A percentile compares a stretch with the other conserved stretches of the same genome.
Evolutionary conservation across 2,329 filamentous ascomycete species (phyloP).

Genomic region (Hortaea sp.): DNA sequence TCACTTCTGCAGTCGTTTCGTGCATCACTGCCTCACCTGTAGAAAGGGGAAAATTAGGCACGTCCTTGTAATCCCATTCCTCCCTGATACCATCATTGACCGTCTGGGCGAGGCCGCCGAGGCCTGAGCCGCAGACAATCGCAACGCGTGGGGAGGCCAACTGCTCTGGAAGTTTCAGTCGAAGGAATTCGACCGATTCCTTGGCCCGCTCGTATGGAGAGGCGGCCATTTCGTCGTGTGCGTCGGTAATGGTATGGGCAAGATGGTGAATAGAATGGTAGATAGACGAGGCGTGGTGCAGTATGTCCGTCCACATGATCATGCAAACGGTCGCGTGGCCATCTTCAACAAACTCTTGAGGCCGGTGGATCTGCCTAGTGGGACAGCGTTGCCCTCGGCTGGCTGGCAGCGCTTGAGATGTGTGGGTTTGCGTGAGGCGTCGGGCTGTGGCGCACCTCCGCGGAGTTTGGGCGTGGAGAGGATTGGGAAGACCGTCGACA

Average conservation of each 20-base stretch:
- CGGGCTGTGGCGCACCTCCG: too few species aligned
- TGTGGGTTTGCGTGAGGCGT: too few species aligned
- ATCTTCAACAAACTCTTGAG: too few species aligned
- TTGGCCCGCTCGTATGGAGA: conserved; percentile 33
- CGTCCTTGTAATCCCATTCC: conserved; percentile 47
- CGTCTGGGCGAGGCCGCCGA: conserved; percentile 50
- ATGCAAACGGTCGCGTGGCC: not conserved
- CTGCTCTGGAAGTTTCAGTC: conserved; percentile 40
- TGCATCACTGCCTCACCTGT: conserved; percentile 39
- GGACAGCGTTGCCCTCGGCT: too few species aligned
- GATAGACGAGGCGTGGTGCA: conserved; percentile 23
- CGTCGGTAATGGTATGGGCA: conserved; percentile 18
- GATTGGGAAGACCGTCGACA: too few species aligned
- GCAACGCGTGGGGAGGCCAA: conserved; percentile 45
- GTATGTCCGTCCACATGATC: conserved; percentile 10
- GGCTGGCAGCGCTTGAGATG: too few species aligned
- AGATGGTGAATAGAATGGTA: conserved; percentile 25
- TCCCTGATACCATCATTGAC: conserved; percentile 41
- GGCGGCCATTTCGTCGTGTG: conserved; percentile 24
- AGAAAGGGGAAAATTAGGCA: conserved; percentile 52
- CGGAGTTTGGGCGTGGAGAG: too few species aligned
- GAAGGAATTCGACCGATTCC: conserved; percentile 43
- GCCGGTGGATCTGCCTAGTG: too few species aligned
- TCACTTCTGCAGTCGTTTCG: not conserved
- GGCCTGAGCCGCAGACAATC: conserved; percentile 55